Evolutionary conservation across 495 filamentous ascomycete genomes (phyloP), one percentile per base, ranked within the genome.

Genomic region (Lophiostoma macrostomum): DNA sequence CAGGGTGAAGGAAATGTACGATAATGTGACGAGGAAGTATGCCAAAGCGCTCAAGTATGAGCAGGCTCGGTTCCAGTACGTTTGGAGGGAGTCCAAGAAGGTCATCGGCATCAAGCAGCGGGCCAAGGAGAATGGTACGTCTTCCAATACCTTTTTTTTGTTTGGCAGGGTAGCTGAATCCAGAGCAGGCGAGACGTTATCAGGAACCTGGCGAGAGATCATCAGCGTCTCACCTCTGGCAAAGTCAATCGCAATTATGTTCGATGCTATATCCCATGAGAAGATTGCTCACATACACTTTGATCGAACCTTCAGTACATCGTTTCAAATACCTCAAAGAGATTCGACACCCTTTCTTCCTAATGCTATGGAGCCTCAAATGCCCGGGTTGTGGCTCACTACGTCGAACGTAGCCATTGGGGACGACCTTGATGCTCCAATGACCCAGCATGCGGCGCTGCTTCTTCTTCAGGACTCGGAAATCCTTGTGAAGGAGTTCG

Each of bases 31-130:
- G 58, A 91, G 87, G 70, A 91, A 91, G 66, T 84, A 95, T 54
- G 86, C 87, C 49, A 90, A 91, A 68, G 86, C 86, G 3, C 78
- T 96, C 55, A 91, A 90, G 60, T 89, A 88, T 73, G 90, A 91
- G 66, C 93, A 98, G 69, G 85, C 87, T 53, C 84, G 84, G 50
- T 85, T 80, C 36, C 80, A 85, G 53, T 96, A 95, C 67, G 89
- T 98, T 1, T 91, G 86, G 83, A 84, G 79, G 56, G 87, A 98
- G 65, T 83, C 85, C 1, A 84, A 88, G 64, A 76, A 80, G 44
- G 93, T 98, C 24, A 71, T 88, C 18, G 69, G 76, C 10, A 72
- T 90, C 46, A 90, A 91, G 63, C 83, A 90, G 50, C 87, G 87
- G 61, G 88, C 83, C 0, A 78, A 80, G 44, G 86, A 93, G 67